A percentile compares a stretch with the other conserved stretches of the same genome.
Evolutionary conservation across 2,329 filamentous ascomycete genomes (phyloP).

Genomic region (Pestalotiopsis fici): DNA sequence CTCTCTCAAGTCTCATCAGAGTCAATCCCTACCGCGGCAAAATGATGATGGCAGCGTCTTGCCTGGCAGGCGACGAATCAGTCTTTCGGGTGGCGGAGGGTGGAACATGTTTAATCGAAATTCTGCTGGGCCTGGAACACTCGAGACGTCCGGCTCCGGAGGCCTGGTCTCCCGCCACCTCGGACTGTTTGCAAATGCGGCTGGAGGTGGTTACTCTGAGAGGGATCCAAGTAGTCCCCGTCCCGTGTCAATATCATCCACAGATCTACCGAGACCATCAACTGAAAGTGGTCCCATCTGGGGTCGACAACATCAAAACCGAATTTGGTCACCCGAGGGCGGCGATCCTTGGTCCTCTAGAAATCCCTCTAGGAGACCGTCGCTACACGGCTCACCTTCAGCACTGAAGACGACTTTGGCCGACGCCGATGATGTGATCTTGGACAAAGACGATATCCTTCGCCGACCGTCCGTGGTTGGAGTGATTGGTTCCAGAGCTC

Average conservation of each 20-base stretch:
- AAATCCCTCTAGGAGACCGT: conserved; percentile 78
- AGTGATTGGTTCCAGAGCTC: conserved; percentile 79
- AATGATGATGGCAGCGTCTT: conserved; percentile 56
- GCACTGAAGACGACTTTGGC: conserved; percentile 61
- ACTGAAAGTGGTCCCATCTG: conserved; percentile 79
- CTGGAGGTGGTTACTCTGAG: conserved; percentile 52
- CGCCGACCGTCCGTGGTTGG: conserved; percentile 60
- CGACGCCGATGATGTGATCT: conserved; percentile 65
- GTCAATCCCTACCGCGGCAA: conserved; percentile 73
- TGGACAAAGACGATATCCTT: conserved; percentile 57
- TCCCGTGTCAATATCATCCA: conserved; percentile 69
- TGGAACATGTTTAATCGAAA: conserved; percentile 61
- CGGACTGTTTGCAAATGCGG: conserved; percentile 37
- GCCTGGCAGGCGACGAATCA: conserved; percentile 57
- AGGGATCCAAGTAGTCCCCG: conserved; percentile 62
- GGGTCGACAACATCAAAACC: conserved; percentile 57
- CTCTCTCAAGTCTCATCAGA: conserved; percentile 70
- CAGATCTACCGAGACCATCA: conserved; percentile 73
- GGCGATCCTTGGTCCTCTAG: conserved; percentile 53
- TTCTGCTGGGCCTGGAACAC: conserved; percentile 47
- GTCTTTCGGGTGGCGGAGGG: conserved; percentile 47
- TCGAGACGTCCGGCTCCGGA: conserved; percentile 31
- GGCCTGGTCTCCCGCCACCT: conserved; percentile 25
- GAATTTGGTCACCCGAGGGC: conserved; percentile 67
- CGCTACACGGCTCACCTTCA: conserved; percentile 74